Evolutionary conservation across 2,329 filamentous ascomycete genomes (phyloP), one percentile per base, ranked within the genome.

Genomic region (Madurella mycetomatis): DNA sequence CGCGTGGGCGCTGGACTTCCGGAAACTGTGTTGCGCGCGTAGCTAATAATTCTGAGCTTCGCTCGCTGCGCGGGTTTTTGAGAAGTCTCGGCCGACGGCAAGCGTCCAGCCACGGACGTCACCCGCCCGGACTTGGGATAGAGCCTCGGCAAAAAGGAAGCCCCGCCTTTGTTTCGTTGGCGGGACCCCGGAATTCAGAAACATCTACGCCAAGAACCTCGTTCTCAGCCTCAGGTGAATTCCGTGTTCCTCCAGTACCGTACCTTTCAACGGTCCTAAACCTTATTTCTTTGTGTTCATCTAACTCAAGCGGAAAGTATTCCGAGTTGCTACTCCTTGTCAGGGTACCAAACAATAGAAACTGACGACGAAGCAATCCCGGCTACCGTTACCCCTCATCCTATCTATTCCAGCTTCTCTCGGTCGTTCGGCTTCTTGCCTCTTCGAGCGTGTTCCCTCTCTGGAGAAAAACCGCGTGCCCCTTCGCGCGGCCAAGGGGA

Each of bases 141-240:
- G 48, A 56, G 59, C 62, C 62, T 64, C 62, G 62, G 62, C 62
- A 64, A 62, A 61, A 62, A 41, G 57, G 60, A 54, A 48, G 37
- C 46, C 46, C 49, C 41, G 45, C 49, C 49, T n/a, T 47, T 17
- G 46, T n/a, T 25, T 47, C 34, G 40, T 18, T 16, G 45, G 37
- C 19, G 43, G 43, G 53, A 55, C 45, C 31, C 43, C 32, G 32
- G 41, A 40, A 32, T 31, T 45, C 45, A 16, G 34, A 37, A 32
- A 41, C 4, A 37, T 15, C 9, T 11, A 37, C 34, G 34, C 11
- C 25, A 25, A 25, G 25, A 25, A 25, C 25, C 13, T 37, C 34
- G 13, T 37, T 37, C 34, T 37, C 34, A 37, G 34, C 34, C 34
- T 37, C 34, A 37, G 13, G 34, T 37, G 4, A 11, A 37, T 15